A percentile compares a stretch with the other conserved stretches of the same genome.
phyloP scores from a whole-genome alignment of 75 land plant species.

The Adiantum capillusveneris region DNA sequence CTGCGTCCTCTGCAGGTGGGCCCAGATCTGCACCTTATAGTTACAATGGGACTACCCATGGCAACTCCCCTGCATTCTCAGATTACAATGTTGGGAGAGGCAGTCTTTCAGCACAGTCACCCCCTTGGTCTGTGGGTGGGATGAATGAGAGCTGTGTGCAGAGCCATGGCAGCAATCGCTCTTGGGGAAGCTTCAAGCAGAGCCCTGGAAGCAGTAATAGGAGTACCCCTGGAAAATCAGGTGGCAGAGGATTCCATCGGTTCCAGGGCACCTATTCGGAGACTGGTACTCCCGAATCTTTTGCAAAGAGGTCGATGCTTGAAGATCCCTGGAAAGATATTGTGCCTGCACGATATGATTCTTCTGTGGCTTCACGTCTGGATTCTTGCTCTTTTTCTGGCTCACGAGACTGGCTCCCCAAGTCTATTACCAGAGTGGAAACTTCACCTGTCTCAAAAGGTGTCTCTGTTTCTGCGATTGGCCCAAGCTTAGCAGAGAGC shows the following conservation, averaged over 20 bases:
- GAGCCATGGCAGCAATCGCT: no score
- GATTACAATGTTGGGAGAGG: no score
- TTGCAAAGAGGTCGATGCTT: background rate
- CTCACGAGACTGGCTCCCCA: background rate
- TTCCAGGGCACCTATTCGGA: background rate
- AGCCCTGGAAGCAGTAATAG: background rate
- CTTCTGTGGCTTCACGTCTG: no score
- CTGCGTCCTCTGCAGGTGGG: no score
- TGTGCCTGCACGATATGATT: background rate
- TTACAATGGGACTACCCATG: no score
- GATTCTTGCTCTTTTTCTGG: no score
- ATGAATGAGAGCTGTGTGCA: no score
- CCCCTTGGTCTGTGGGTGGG: no score
- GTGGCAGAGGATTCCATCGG: background rate
- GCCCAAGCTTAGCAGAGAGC: background rate
- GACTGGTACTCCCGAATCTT: background rate
- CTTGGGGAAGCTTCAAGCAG: no score
- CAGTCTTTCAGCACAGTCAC: no score
- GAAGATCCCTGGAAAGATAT: constrained; percentile 3
- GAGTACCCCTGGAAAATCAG: background rate
- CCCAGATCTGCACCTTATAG: no score
- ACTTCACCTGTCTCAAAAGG: background rate
- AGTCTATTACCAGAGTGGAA: background rate
- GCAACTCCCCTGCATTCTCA: no score
- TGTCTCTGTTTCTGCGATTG: background rate